These are phyloP conservation scores for Aurantiochytrium sp. DNA, from an alignment of 108 stramenopile genomes.

Conservation along the genomic window DNA sequence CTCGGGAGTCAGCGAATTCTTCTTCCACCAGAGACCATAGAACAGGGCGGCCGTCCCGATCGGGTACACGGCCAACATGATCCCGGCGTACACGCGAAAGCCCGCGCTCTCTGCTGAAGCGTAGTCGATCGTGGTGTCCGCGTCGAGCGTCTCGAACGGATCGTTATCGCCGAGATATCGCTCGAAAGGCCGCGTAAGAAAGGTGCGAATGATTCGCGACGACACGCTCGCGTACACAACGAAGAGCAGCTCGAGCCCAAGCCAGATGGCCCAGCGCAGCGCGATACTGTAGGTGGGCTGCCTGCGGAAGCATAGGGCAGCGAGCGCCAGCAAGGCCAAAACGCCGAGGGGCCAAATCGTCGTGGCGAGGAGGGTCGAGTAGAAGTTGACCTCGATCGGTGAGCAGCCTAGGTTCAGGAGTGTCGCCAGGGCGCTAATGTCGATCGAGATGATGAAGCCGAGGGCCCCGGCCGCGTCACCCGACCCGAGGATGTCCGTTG, in stretches of 20 bases:
- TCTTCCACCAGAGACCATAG: neutral
- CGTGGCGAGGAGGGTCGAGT: neutral
- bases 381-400: neutral
- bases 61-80: slow-evolving; percentile 12
- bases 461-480: neutral
- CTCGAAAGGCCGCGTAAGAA: neutral
- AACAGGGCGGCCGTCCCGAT: neutral
- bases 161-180: neutral
- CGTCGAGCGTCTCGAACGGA: neutral
- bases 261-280: neutral
- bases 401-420: neutral
- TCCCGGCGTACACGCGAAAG: neutral
- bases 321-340: neutral
- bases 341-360: neutral
- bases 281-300: neutral
- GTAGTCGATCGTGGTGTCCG: neutral
- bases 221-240: slow-evolving; percentile 1
- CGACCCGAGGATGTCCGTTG: neutral
- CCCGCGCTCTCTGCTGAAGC: neutral
- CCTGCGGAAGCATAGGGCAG: neutral
- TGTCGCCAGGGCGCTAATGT: neutral
- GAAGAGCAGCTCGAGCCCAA: neutral
- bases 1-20: neutral
- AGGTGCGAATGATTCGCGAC: neutral
- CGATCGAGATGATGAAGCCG: neutral